Base-by-base conservation (phyloP, 2,329 filamentous ascomycete genomes). In the Trichoderma sp. region DNA sequence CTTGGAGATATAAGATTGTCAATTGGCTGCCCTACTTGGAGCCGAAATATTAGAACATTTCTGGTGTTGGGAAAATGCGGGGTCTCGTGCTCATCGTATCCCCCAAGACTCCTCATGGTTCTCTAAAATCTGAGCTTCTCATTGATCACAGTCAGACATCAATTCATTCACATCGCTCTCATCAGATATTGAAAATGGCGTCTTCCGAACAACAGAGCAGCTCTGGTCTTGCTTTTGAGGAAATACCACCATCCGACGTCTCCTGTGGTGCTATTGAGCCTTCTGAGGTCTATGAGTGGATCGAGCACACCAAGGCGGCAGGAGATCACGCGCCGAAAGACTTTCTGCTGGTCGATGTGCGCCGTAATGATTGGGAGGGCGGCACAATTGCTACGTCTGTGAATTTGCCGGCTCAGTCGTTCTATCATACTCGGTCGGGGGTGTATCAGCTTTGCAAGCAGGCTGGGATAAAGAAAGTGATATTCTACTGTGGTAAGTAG, bases 301-400 rank as follows among this genome's bases (percentile, higher is more conserved):
- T 85, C 10, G 64, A 76, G 73, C 35, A 74, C 78, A 7, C 73
- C 75, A 66, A 65, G 37, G 74, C 76, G 19, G 73, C 75, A 3
- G 76, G 35, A 22, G 65, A 73, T 15, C 72, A 74, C 7, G 72
- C 71, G 1, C 71, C 73, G 0, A 74, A 76, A 29, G 74, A 79
- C 8, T 84, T 84, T 56, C 74, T 85, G 19, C 75, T 86, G 4
- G 81, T 87, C 13, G 85, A 87, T 72, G 81, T 87, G n/a, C 81
- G 84, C 19, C 79, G 84, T 29, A 80, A 76, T 4, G 85, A 87
- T 71, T 84, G 83, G 78, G 81, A 83, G 73, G 88, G 89, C 29
- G 88, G 87, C 48, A 89, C 87, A 0, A 84, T 90, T 65, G 77
- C 78, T 9, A 83, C 82, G 2, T 88, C 87, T 1, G 79, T 90